Evolutionary conservation across 202 grass and related monocot species (phyloP).

Genomic region (Schoenoplectus tabernaemontani): DNA sequence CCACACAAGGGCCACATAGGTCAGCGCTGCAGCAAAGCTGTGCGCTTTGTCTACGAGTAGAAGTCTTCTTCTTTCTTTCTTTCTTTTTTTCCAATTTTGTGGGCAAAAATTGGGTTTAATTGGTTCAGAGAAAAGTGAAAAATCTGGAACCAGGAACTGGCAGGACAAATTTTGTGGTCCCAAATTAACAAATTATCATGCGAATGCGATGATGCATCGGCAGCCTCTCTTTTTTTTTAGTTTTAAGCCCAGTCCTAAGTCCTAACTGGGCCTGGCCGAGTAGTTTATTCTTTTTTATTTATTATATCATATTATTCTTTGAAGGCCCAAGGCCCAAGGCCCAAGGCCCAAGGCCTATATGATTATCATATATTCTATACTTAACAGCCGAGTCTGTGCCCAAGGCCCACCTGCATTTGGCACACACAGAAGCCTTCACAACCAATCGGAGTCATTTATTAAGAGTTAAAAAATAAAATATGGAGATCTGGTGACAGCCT

Average conservation of each 20-base stretch:
- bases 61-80: background rate
- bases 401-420: background rate
- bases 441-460: background rate
- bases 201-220: too few species aligned
- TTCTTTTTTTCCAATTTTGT: background rate
- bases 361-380: background rate
- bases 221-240: too few species aligned
- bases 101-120: background rate
- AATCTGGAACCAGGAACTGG: background rate
- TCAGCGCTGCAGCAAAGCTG: background rate
- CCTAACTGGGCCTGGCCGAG: too few species aligned
- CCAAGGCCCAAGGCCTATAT: background rate
- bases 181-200: background rate
- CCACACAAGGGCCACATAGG: background rate
- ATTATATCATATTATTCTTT: too few species aligned
- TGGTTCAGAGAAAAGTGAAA: background rate
- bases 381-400: background rate
- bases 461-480: background rate
- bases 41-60: background rate
- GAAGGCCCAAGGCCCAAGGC: background rate
- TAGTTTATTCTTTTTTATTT: too few species aligned
- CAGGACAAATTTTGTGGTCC: background rate
- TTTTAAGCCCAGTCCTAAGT: too few species aligned
- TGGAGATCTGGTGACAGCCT: background rate
- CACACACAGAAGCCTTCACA: background rate